Evolutionary conservation across 768 basidiomycete species (phyloP).

Genomic region (Flagelloscypha sp.): DNA sequence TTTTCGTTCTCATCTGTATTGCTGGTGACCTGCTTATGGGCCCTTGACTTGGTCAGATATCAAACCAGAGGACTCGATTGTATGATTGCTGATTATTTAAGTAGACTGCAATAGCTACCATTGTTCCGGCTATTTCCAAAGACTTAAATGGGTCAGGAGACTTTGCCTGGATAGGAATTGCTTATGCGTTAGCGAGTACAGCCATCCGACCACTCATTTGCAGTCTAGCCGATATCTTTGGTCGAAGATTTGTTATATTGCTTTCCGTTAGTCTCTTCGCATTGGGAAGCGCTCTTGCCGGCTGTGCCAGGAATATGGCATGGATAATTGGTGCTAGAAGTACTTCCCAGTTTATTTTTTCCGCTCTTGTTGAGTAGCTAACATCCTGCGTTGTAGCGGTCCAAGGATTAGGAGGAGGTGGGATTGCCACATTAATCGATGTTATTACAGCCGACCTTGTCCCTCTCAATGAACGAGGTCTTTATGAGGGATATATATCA

Average conservation of each 20-base stretch:
- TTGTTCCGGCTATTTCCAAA: too few relatives aligned
- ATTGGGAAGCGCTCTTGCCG: constrained; percentile 33
- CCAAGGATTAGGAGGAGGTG: constrained; percentile 29
- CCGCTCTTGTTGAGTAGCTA: not conserved
- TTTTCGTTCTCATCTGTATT: too few relatives aligned
- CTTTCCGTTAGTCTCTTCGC: constrained; percentile 26
- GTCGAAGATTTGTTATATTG: constrained; percentile 26
- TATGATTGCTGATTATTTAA: too few relatives aligned
- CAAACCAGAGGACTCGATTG: too few relatives aligned
- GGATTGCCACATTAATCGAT: constrained; percentile 24
- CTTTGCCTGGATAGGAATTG: constrained; percentile 33
- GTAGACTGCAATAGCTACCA: too few relatives aligned
- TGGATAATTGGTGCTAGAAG: constrained; percentile 33
- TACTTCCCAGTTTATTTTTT: constrained; percentile 3
- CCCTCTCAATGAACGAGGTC: constrained; percentile 32
- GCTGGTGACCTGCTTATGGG: too few relatives aligned
- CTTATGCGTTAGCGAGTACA: constrained; percentile 32
- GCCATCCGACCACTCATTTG: constrained; percentile 32
- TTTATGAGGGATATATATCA: constrained; percentile 24
- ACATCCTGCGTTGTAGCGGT: constrained; percentile 17
- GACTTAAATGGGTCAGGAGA: too few relatives aligned
- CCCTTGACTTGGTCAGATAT: too few relatives aligned
- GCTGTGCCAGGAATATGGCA: constrained; percentile 30
- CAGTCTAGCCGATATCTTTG: constrained; percentile 24
- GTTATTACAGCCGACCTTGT: constrained; percentile 35